Base-by-base conservation (phyloP, 768 basidiomycete genomes). In the Pisolithus marmoratus region DNA sequence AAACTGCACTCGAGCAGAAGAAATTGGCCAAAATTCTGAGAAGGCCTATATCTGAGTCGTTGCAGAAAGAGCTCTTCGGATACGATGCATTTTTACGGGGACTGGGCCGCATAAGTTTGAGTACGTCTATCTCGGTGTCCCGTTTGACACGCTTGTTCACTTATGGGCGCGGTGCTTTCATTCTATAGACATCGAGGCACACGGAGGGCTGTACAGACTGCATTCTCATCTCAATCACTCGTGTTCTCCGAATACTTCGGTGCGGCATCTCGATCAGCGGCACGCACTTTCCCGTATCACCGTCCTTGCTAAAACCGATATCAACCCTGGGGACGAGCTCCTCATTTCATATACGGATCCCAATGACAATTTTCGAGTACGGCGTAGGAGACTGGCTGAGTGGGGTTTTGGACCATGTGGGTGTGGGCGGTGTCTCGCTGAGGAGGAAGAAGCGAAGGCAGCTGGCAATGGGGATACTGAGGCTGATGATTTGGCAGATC, bases 161-260 rank as follows among this genome's bases (percentile, higher is more conserved):
- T 50, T 53, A 37, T 38, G 36, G 29, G 9, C 29, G 8, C 9
- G 29, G 29, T 27, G 4, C 7, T 38, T 9, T n/a, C n/a, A n/a
- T n/a, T n/a, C n/a, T 7, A 48, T 12, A 86, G 86, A 93, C 61
- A 72, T 93, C 47, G 92, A 94, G 69, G 81, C 85, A 2, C 89
- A 93, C 50, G 91, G 90, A 2, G 92, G 91, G 2, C 72, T 95
- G 9, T 95, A 94, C 69, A 79, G 77, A 20, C 76, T 94, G 5
- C 91, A 94, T 64, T 86, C 91, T 2, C 89, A 94, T 58, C 66
- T 94, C 27, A 96, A 95, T 67, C 93, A 96, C 65, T 78, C 78
- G 7, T 96, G 93, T 67, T 66, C 71, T 17, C 90, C 93, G 0
- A 94, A 91, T 65, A 59, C 84, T 45, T 87, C 89, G 17, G 83